Conservation (phyloP, 164 flowering plant species). For the Vitis cinerea region DNA sequence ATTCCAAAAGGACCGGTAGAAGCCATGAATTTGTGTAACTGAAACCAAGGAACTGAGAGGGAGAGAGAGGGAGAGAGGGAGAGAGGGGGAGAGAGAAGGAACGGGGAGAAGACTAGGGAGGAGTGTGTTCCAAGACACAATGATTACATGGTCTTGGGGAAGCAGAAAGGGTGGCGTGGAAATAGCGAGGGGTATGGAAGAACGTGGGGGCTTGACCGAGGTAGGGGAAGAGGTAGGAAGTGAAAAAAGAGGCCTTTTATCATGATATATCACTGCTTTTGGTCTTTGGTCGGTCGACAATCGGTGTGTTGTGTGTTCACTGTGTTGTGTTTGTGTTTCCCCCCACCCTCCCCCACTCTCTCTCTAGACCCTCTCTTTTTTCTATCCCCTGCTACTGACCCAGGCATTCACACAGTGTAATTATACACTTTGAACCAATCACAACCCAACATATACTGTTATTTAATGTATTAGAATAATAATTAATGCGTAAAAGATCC, state of each 20-base stretch:
- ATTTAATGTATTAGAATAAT: conserved; percentile 3
- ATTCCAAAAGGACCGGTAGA: conserved; percentile 14
- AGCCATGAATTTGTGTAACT: conserved; percentile 20
- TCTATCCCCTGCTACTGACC: conserved; percentile 7
- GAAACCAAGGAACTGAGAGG: conserved; percentile 31
- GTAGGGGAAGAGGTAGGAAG: conserved; percentile 7
- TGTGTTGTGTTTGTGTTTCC: conserved; percentile 39
- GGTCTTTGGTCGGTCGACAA: conserved; percentile 77
- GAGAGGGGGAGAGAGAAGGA: conserved; percentile 8
- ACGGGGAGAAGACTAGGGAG: conserved; percentile 15
- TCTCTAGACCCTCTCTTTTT: conserved; percentile 13
- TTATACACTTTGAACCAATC: conserved; percentile 43
- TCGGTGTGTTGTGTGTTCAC: conserved; percentile 51
- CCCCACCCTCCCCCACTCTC: conserved; percentile 17
- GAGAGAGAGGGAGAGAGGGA: conserved; percentile 16
- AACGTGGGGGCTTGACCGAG: conserved; percentile 67
- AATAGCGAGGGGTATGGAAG: conserved; percentile 39
- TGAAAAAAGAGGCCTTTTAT: conserved; percentile 34
- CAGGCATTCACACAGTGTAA: conserved; percentile 35
- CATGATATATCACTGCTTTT: conserved; percentile 38
- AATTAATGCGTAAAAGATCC: conserved; percentile 3
- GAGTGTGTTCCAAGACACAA: conserved; percentile 98
- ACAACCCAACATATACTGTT: conserved; percentile 20
- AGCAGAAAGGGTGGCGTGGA: conserved; percentile 77
- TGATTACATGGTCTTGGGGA: conserved; percentile 84